Evolutionary conservation across 2,329 filamentous ascomycete genomes (phyloP), one percentile per base, ranked within the genome.

Genomic region (Dactylellina leptospora): DNA sequence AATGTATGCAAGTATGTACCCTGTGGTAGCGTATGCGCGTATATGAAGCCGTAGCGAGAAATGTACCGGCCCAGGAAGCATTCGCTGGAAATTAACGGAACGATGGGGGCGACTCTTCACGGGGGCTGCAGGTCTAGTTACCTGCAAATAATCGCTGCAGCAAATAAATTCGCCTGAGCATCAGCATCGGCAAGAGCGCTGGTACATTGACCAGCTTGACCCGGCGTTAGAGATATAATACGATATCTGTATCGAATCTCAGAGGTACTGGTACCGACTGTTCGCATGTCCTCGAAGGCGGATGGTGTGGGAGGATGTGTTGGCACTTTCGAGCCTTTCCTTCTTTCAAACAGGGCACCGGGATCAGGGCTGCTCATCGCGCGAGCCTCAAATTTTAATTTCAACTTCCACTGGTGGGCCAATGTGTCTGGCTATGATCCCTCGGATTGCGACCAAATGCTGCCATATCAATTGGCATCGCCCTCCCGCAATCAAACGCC

Each of bases 351-450:
- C 50, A 56, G 55, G 58, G 56, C 58, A 44, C 59, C 68, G 59
- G 68, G 68, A 72, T 64, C 68, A 72, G 68, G 64, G 68, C 68
- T 72, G 68, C 62, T 60, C 68, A 72, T 72, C 59, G 56, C 68
- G 68, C 68, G 68, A 72, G 68, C 68, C 68, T 72, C 68, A 72
- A 72, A 72, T 72, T 72, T 72, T 63, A 71, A 71, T 51, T 71
- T 63, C 59, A 42, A 58, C 58, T 58, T 56, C 58, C 27, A 40
- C 48, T 36, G 44, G 64, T 50, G 40, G 64, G 56, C 42, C 47
- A 54, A 27, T 38, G 36, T 40, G 8, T 40, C 18, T 40, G 8
- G 4, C 18, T 40, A n/a, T 58, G 38, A 27, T 44, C 53, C 33
- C 53, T 59, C 53, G 3, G 53, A 59, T 68, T 16, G 51, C 50